Conservation (phyloP, 352 stramenopile species). For the Pythium phragmitis region DNA sequence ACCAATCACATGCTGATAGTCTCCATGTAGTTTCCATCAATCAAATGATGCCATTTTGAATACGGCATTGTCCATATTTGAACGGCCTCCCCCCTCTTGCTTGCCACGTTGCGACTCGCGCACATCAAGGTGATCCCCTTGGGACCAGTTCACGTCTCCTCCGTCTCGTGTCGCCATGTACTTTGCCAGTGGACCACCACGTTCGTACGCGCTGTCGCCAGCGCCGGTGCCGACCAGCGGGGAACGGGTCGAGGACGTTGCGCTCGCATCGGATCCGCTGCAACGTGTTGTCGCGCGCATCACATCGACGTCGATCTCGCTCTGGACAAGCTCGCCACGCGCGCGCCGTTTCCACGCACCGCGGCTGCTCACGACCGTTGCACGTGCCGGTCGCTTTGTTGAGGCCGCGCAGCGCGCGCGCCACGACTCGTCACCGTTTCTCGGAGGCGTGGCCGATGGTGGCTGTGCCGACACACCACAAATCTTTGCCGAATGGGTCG, state of each 20-base stretch:
- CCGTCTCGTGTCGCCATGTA: conserved; percentile 38
- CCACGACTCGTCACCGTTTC: not conserved
- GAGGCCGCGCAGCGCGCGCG: conserved; percentile 3
- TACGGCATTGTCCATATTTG: not conserved
- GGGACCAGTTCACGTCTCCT: too few relatives aligned
- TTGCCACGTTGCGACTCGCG: conserved; percentile 4
- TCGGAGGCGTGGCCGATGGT: conserved; percentile 21
- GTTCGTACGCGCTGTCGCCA: conserved; percentile 41
- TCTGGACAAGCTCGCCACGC: conserved; percentile 46
- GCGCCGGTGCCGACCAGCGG: not conserved
- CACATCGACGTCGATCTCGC: conserved; percentile 35
- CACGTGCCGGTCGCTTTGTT: conserved; percentile 32
- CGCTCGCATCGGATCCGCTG: conserved; percentile 51
- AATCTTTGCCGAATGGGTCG: conserved; percentile 58
- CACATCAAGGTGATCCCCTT: not conserved
- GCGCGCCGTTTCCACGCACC: conserved; percentile 32
- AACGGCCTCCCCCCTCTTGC: not conserved
- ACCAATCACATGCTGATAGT: conserved; percentile 2
- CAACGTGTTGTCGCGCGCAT: conserved; percentile 60
- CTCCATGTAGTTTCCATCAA: conserved; percentile 8
- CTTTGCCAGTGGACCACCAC: conserved; percentile 71
- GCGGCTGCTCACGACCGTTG: conserved; percentile 39
- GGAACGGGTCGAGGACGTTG: conserved; percentile 45
- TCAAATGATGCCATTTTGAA: not conserved
- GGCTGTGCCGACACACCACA: conserved; percentile 31